Evolutionary conservation across 2,329 filamentous ascomycete genomes (phyloP).

Genomic region (Domatiomyces catenatus): DNA sequence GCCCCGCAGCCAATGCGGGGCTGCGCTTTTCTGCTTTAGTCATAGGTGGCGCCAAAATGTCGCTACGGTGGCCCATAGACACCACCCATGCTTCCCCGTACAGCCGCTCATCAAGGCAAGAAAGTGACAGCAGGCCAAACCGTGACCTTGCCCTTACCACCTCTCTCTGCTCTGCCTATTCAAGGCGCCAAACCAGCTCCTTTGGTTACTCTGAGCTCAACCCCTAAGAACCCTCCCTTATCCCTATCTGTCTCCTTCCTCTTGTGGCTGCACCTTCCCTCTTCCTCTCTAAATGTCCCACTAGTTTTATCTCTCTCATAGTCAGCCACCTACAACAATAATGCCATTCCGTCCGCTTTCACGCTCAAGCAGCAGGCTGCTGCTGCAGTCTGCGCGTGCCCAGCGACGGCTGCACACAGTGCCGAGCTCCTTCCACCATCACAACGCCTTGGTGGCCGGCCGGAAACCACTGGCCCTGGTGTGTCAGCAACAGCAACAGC

Average conservation of each 20-base stretch:
- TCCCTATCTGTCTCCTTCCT: background rate
- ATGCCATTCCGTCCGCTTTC: background rate
- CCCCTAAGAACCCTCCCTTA: background rate
- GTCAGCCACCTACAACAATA: background rate
- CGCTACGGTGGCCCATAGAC: background rate
- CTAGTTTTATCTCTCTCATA: background rate
- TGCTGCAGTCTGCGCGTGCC: background rate
- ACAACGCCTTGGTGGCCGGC: constrained; percentile 20
- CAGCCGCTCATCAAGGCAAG: background rate
- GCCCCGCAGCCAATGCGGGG: background rate
- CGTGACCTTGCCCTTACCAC: background rate
- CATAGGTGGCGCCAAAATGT: background rate
- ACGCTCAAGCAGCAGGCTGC: background rate
- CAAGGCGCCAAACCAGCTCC: background rate
- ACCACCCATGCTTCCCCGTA: background rate
- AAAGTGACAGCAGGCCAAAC: background rate
- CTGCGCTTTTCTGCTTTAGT: background rate
- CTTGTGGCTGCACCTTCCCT: background rate
- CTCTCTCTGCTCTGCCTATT: background rate
- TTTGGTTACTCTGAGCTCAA: background rate
- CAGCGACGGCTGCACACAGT: background rate
- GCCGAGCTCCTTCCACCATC: constrained; percentile 2
- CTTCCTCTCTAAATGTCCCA: background rate
- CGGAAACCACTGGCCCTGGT: constrained; percentile 30
- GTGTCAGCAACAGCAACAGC: constrained; percentile 23